These are phyloP conservation scores for Aphanoascus verrucosus DNA, from an alignment of 2,329 filamentous ascomycete species.

Conservation along the genomic window DNA sequence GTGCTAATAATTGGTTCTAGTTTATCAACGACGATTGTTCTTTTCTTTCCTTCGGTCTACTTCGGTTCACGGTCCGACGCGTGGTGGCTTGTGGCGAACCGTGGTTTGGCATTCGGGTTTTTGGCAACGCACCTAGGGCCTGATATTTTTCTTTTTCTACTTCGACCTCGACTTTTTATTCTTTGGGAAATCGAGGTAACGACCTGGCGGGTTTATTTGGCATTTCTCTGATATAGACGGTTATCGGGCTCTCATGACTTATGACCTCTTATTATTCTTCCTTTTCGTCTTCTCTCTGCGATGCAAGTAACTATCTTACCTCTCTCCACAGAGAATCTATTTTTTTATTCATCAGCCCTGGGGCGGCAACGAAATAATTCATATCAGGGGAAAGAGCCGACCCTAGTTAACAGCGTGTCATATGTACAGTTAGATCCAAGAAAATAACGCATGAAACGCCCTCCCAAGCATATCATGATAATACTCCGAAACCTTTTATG, in stretches of 20 bases:
- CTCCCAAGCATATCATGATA: background rate
- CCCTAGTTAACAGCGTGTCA: background rate
- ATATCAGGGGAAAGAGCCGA: background rate
- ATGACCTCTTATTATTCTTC: background rate
- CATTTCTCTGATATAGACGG: background rate
- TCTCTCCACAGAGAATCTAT: background rate
- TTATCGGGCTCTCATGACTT: background rate
- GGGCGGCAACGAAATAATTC: no score
- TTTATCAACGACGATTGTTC: background rate
- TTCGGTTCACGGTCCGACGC: background rate
- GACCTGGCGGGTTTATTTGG: background rate
- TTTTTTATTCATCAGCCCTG: no score
- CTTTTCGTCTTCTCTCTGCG: background rate
- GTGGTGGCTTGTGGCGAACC: background rate
- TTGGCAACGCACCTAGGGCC: background rate
- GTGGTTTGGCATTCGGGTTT: background rate
- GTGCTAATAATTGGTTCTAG: no score
- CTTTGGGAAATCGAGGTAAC: background rate
- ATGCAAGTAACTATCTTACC: no score
- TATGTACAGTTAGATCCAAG: conserved; percentile 9
- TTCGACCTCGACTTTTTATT: background rate
- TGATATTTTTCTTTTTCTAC: no score
- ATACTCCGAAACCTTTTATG: conserved; percentile 3
- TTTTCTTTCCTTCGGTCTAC: background rate
- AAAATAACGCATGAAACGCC: conserved; percentile 7